phyloP scores from a whole-genome alignment of 805 yeast species.

The Metschnikowia vanudenii region DNA sequence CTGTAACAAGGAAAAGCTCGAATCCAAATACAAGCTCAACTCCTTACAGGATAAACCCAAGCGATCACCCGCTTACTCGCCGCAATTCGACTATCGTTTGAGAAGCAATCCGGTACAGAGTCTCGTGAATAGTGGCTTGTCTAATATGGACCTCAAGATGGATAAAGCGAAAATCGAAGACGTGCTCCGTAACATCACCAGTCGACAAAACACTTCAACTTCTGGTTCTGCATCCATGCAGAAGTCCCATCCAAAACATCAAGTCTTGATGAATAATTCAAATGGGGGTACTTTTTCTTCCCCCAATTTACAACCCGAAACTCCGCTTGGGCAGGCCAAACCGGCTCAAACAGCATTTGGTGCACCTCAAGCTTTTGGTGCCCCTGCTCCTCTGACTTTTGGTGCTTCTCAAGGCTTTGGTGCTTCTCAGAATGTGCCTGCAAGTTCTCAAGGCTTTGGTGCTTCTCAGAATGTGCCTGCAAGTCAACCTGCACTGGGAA shows the following conservation, averaged over 20 bases:
- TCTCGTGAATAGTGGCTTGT: constrained; percentile 36
- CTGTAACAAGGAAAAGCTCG: constrained; percentile 43
- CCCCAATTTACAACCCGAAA: neutral
- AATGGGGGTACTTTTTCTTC: neutral
- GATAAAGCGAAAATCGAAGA: neutral
- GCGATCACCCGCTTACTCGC: constrained; percentile 34
- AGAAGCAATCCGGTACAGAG: constrained; percentile 22
- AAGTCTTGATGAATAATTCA: neutral
- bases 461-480: neutral
- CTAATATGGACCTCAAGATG: constrained; percentile 28
- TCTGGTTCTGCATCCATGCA: no score
- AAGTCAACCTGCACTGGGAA: neutral
- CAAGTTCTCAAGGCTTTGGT: neutral
- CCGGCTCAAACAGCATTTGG: neutral
- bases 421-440: no score
- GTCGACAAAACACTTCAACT: neutral
- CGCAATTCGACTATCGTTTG: constrained; percentile 30
- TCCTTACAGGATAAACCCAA: constrained; percentile 40
- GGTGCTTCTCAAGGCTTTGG: no score
- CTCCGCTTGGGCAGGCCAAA: neutral
- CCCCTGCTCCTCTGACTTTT: no score
- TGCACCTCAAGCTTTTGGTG: neutral
- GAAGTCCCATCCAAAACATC: neutral
- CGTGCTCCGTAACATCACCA: neutral
- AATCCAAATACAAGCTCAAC: constrained; percentile 36